These are phyloP conservation scores for Colletotrichum lupini DNA, from an alignment of 2,329 filamentous ascomycete genomes.

Conservation along the genomic window DNA sequence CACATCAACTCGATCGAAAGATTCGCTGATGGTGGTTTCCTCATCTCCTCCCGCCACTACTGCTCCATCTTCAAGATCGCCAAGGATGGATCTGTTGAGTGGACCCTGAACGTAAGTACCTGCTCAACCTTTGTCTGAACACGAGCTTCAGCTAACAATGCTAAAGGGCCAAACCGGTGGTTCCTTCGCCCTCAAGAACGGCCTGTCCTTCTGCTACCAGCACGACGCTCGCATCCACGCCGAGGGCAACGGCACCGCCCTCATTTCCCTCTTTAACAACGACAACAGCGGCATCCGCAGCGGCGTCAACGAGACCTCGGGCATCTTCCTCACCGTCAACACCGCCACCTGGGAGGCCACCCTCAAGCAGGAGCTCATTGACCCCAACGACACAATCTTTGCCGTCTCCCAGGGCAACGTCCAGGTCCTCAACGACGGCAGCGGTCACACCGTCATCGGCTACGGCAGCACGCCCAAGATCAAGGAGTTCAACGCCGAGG, in stretches of 20 bases:
- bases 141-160: background rate
- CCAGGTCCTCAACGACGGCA: constrained; percentile 58
- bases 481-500: constrained; percentile 58
- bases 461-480: constrained; percentile 64
- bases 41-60: constrained; percentile 64
- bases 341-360: constrained; percentile 43
- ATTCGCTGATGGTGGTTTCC: constrained; percentile 59
- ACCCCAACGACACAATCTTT: constrained; percentile 45
- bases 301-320: constrained; percentile 38
- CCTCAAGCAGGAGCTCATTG: constrained; percentile 37
- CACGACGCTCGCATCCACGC: constrained; percentile 46
- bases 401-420: constrained; percentile 61
- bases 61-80: constrained; percentile 57
- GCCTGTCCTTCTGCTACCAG: constrained; percentile 47
- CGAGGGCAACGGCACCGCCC: constrained; percentile 36
- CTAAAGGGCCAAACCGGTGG: constrained; percentile 20
- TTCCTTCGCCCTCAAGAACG: constrained; percentile 38
- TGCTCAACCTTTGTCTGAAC: background rate
- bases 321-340: constrained; percentile 39
- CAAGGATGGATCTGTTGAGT: constrained; percentile 41
- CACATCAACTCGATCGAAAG: constrained; percentile 68
- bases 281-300: constrained; percentile 40
- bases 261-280: constrained; percentile 49
- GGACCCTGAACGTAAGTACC: constrained; percentile 22
- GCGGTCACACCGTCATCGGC: constrained; percentile 64